A percentile compares a stretch with the other conserved stretches of the same genome.
Evolutionary conservation across 129 eudicot species (phyloP).

Genomic region (Artemisia annua): DNA sequence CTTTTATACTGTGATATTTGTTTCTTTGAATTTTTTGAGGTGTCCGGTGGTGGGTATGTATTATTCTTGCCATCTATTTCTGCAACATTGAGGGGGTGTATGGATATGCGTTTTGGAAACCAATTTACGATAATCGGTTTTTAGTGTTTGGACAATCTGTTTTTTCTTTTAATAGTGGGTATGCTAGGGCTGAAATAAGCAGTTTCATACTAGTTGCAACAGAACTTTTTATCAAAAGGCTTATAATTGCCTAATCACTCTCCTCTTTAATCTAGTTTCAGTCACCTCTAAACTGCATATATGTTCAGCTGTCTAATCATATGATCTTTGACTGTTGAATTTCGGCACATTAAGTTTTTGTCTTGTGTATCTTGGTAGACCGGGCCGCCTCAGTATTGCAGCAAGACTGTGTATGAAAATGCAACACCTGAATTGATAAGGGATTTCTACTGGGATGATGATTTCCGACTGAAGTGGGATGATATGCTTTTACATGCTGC

Average conservation of each 20-base stretch:
- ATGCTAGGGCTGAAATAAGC: not conserved
- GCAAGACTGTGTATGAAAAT: slow-evolving; percentile 73
- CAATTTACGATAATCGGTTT: no score
- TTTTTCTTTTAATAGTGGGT: no score
- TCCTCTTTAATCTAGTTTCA: not conserved
- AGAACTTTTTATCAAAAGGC: not conserved
- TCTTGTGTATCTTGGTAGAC: slow-evolving; percentile 35
- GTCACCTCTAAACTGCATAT: not conserved
- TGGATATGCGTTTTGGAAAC: not conserved
- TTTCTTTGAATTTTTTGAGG: not conserved
- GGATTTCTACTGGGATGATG: slow-evolving; percentile 91
- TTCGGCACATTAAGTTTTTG: not conserved
- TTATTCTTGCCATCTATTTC: not conserved
- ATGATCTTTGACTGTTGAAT: not conserved
- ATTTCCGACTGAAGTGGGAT: slow-evolving; percentile 84
- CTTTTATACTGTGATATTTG: not conserved
- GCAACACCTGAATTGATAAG: slow-evolving; percentile 77
- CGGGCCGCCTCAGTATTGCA: slow-evolving; percentile 87
- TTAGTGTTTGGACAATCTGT: no score
- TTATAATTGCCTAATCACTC: not conserved
- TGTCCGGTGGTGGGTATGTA: not conserved
- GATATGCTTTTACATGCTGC: slow-evolving; percentile 63
- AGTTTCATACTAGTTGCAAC: not conserved
- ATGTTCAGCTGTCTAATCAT: not conserved
- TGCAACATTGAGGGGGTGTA: not conserved